Base-by-base conservation (phyloP, 345 rosid species). In the Hevea brasiliensis region DNA sequence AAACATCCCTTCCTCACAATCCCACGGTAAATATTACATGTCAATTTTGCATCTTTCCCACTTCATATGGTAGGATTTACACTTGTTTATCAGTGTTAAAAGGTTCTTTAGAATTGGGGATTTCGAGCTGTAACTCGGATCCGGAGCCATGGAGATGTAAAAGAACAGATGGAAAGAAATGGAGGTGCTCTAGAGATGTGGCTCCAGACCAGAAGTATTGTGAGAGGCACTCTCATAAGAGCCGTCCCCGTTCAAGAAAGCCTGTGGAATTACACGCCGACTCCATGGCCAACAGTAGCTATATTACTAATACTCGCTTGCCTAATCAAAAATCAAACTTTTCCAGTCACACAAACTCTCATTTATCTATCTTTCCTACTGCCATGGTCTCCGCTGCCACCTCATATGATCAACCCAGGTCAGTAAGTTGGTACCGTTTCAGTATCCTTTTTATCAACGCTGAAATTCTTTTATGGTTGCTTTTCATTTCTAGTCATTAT, bases 171-270 rank as follows among this genome's bases (percentile, higher is more conserved):
- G 91, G 94, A 64, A 89, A 89, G 80, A 89, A 89, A 80, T 89
- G 94, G 94, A 84, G 93, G 81, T 89, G 93, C 73, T 85, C 93
- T 5, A 83, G 91, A 72, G 93, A 87, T 51, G 94, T 82, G 74
- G 90, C 82, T 18, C 90, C 94, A 37, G 85, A 86, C 51, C 91
- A 86, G 63, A 89, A 87, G 82, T 89, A 89, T 74, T 89, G 94
- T 62, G 94, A 87, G 82, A 85, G 92, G 15, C 94, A 89, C 81
- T 84, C 87, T 42, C 91, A 87, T 72, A 89, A 86, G 81, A 81
- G 82, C 80, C 92, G 92, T 69, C 89, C 87, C 81, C 94, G 94
- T 90, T 90, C 94, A 90, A 90, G 94, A 90, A 90, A 90, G 94
- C 90, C 84, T 88, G 94, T 90, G 94, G 92, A 90, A 89, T 61